Evolutionary conservation across 164 flowering plant genomes (phyloP).

Genomic region (Cinnamomum chago): DNA sequence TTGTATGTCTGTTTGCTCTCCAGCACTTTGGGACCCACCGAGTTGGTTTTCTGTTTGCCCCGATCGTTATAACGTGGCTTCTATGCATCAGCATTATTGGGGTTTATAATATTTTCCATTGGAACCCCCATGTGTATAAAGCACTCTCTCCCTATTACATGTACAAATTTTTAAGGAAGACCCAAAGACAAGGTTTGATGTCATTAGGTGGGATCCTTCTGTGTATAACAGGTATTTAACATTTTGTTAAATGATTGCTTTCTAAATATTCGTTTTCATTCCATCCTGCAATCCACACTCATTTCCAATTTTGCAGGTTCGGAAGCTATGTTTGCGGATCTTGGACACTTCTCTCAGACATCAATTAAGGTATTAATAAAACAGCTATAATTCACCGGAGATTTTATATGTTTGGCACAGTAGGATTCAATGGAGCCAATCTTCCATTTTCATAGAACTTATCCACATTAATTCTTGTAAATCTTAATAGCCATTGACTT

Average conservation of each 20-base stretch:
- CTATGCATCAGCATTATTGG: conserved; percentile 83
- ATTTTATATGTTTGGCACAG: background rate
- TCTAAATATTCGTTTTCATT: background rate
- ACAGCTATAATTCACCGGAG: background rate
- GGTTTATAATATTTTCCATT: conserved; percentile 68
- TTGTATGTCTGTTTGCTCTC: conserved; percentile 78
- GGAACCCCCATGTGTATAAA: conserved; percentile 83
- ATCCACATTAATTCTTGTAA: background rate
- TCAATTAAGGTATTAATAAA: conserved; percentile 61
- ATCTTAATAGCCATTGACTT: background rate
- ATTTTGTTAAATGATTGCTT: background rate
- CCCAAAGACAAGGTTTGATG: conserved; percentile 86
- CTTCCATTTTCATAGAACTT: background rate
- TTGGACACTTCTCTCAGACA: conserved; percentile 87
- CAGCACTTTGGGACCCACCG: conserved; percentile 96
- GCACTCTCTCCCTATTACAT: conserved; percentile 90
- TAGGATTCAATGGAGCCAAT: background rate
- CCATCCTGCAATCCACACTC: background rate
- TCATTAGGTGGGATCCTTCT: conserved; percentile 80
- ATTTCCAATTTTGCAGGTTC: conserved; percentile 50
- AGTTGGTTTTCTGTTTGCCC: conserved; percentile 89
- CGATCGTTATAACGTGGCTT: conserved; percentile 81
- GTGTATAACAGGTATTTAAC: conserved; percentile 72
- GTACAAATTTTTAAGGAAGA: conserved; percentile 80
- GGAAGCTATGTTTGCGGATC: conserved; percentile 99